Conservation (phyloP, 208 protist genomes). For the Acanthamoeba lenticulata region DNA sequence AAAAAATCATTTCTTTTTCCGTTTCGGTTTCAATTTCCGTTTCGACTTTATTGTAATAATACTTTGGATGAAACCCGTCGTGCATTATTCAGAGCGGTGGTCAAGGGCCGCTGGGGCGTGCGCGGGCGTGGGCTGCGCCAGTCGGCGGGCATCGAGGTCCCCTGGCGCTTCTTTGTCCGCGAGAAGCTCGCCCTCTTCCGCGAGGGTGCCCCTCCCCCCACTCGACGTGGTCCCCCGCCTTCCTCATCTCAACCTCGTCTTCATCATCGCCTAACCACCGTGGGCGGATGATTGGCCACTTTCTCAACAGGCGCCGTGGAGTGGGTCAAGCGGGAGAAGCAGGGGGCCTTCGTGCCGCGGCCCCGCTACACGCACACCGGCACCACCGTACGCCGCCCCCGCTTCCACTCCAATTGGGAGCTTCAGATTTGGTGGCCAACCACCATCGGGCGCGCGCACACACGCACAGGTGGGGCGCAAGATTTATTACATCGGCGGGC, state of each 20-base stretch:
- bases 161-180: neutral
- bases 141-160: conserved; percentile 3
- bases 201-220: neutral
- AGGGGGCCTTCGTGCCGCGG: neutral
- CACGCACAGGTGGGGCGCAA: neutral
- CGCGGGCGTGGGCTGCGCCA: neutral
- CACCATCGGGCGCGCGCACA: neutral
- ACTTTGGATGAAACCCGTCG: neutral
- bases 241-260: neutral
- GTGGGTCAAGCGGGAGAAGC: neutral
- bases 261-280: neutral
- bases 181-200: conserved; percentile 6
- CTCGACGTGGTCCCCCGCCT: neutral
- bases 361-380: conserved; percentile 32
- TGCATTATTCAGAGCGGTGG: neutral
- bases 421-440: neutral
- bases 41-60: neutral
- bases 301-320: conserved; percentile 1
- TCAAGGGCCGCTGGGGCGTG: neutral
- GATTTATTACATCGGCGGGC: conserved; percentile 48
- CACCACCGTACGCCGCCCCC: neutral
- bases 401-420: neutral
- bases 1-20: neutral
- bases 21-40: neutral
- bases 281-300: neutral